Evolutionary conservation across 768 basidiomycete species (phyloP).

Genomic region (Mycena epipterygia): DNA sequence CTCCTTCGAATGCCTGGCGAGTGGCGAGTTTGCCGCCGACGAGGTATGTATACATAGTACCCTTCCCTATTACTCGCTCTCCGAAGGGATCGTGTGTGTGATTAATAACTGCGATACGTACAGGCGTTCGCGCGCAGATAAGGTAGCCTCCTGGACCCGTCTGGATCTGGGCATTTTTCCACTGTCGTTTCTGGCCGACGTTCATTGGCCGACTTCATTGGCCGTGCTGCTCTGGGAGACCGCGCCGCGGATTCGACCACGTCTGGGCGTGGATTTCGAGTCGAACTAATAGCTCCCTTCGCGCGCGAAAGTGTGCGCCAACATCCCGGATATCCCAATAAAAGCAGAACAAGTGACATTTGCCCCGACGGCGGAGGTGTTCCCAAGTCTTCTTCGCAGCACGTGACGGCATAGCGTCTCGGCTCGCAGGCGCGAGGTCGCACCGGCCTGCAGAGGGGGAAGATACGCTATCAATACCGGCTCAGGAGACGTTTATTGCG

Average conservation of each 20-base stretch:
- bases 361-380: neutral
- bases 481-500: neutral
- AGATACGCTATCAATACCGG: neutral
- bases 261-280: too few relatives aligned
- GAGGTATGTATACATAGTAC: neutral
- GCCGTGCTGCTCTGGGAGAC: neutral
- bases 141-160: neutral
- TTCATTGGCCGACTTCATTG: neutral
- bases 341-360: too few relatives aligned
- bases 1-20: neutral
- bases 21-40: neutral
- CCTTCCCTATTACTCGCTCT: neutral
- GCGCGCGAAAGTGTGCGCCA: neutral
- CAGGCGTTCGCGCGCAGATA: neutral
- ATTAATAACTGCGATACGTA: neutral
- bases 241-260: too few relatives aligned
- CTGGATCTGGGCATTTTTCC: neutral
- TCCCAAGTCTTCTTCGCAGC: neutral
- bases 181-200: neutral
- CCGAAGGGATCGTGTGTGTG: neutral
- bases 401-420: conserved; percentile 3
- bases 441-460: neutral
- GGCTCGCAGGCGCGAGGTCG: neutral
- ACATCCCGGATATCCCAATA: conserved; percentile 7
- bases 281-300: too few relatives aligned